Evolutionary conservation across 2,329 filamentous ascomycete genomes (phyloP).

Genomic region (Orbilia oligospora): DNA sequence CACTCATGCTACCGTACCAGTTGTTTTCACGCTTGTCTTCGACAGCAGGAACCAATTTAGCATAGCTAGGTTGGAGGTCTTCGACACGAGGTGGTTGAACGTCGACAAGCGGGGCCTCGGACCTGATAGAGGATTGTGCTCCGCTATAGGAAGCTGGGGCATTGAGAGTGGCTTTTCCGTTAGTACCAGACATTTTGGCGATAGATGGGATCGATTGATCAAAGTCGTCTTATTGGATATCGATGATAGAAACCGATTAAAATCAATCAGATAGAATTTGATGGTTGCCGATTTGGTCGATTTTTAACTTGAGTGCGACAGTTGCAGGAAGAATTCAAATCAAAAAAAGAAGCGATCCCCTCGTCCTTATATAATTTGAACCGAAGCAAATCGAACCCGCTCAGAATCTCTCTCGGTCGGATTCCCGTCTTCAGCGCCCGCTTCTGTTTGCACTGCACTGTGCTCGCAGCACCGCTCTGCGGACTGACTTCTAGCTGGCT

Average conservation of each 20-base stretch:
- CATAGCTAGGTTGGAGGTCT: slow-evolving; percentile 88
- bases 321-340: slow-evolving; percentile 9
- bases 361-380: slow-evolving; percentile 7
- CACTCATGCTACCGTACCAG: slow-evolving; percentile 92
- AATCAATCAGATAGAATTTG: no score
- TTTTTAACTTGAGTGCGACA: neutral
- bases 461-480: no score
- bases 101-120: slow-evolving; percentile 71
- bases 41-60: slow-evolving; percentile 67
- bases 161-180: slow-evolving; percentile 22
- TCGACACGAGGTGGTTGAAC: slow-evolving; percentile 86
- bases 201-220: neutral
- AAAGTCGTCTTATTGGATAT: no score
- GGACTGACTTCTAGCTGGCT: neutral
- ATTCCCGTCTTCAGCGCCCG: neutral
- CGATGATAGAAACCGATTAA: no score
- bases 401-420: slow-evolving; percentile 8
- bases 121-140: slow-evolving; percentile 69
- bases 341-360: slow-evolving; percentile 19
- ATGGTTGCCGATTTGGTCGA: no score
- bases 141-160: slow-evolving; percentile 48
- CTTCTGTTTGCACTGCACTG: no score
- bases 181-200: slow-evolving; percentile 11
- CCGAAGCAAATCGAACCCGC: neutral
- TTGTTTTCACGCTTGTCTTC: slow-evolving; percentile 77